Percentiles rank a stretch among this genome's conserved stretches.
Evolutionary conservation across 2,329 filamentous ascomycete genomes (phyloP).

Genomic region (Alternaria atra): DNA sequence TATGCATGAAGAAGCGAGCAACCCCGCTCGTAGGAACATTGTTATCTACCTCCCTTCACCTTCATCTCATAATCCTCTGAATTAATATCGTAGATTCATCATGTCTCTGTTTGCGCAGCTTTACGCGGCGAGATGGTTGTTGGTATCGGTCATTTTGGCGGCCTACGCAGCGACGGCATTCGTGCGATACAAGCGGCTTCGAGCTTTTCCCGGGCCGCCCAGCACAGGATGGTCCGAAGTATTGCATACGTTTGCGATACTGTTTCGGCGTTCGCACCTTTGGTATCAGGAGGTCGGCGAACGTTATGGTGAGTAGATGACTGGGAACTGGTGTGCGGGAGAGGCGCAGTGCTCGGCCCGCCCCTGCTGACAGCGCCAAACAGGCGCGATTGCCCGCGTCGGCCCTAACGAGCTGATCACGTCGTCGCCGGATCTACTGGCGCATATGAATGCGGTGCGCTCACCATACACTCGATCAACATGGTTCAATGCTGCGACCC

Average conservation of each 20-base stretch:
- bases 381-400: conserved; percentile 54
- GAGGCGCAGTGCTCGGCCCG: not conserved
- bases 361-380: not conserved
- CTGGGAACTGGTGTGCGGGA: not conserved
- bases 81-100: not conserved
- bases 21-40: not conserved
- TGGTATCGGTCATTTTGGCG: conserved; percentile 7
- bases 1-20: not conserved
- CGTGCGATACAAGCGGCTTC: conserved; percentile 26
- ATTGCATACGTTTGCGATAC: conserved; percentile 29
- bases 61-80: not conserved
- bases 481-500: conserved; percentile 45
- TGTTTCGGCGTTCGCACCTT: conserved; percentile 26
- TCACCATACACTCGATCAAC: conserved; percentile 51
- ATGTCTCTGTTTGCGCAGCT: conserved; percentile 19
- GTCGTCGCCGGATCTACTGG: conserved; percentile 56
- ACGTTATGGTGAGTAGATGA: conserved; percentile 32
- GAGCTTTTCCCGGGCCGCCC: conserved; percentile 33
- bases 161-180: conserved; percentile 22
- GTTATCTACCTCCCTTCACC: not conserved
- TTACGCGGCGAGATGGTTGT: conserved; percentile 19
- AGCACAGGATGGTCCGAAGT: conserved; percentile 35
- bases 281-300: conserved; percentile 32
- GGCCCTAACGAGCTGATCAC: conserved; percentile 60
- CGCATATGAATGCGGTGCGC: conserved; percentile 53